Evolutionary conservation across 805 yeast genomes (phyloP).

Genomic region (Candida adriatica): DNA sequence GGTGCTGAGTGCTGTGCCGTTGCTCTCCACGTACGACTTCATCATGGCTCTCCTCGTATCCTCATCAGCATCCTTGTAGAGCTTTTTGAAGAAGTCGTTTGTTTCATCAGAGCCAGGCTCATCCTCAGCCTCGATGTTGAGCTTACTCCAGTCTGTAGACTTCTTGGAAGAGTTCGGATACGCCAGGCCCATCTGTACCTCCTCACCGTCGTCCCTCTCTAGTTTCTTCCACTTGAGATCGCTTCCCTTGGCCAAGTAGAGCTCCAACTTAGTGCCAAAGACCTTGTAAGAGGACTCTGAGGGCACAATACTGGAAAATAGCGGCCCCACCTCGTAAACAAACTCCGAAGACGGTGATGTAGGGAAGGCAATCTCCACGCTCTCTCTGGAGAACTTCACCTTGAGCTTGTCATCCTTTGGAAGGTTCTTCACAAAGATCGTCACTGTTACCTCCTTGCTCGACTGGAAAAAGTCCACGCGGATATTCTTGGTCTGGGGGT

Average conservation of each 20-base stretch:
- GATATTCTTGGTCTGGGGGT: conserved; percentile 26
- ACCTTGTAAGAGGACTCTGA: conserved; percentile 40
- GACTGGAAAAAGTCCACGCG: conserved; percentile 75
- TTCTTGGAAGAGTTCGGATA: conserved; percentile 65
- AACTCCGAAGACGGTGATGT: conserved; percentile 47
- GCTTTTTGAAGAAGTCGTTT: conserved; percentile 63
- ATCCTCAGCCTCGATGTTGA: conserved; percentile 40
- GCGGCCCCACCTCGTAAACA: conserved; percentile 46
- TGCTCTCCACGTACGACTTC: conserved; percentile 90
- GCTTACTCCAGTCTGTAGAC: conserved; percentile 62
- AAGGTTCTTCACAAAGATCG: conserved; percentile 65
- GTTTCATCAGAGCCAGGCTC: conserved; percentile 36
- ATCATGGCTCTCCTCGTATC: conserved; percentile 92
- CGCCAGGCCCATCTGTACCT: conserved; percentile 4
- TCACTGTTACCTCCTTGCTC: conserved; percentile 45
- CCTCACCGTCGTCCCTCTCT: conserved; percentile 18
- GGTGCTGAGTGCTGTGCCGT: conserved; percentile 90
- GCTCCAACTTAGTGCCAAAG: conserved; percentile 69
- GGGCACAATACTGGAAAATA: conserved; percentile 45
- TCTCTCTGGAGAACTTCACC: conserved; percentile 31
- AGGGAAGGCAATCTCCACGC: conserved; percentile 41
- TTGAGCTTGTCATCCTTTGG: conserved; percentile 39
- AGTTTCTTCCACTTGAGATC: conserved; percentile 49
- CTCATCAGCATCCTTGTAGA: conserved; percentile 76
- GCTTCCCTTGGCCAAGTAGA: conserved; percentile 44